These are phyloP conservation scores for Paracamarosporium sp. DNA, from an alignment of 2,329 filamentous ascomycete genomes.

Conservation along the genomic window DNA sequence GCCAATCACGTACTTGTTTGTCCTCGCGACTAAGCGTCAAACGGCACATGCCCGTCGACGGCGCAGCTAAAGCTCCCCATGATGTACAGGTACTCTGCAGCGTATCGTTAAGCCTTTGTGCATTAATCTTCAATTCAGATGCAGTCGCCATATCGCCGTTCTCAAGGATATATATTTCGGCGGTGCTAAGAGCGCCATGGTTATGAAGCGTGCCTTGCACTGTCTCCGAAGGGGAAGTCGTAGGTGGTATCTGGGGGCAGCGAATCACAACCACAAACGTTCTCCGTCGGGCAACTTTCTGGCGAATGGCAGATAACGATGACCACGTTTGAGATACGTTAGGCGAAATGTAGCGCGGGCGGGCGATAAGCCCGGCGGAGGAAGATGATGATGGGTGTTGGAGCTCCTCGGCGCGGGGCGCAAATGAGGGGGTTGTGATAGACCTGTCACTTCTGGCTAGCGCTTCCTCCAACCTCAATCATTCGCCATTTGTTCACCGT, in stretches of 20 bases:
- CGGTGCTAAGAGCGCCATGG: background rate
- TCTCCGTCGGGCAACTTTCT: conserved; percentile 13
- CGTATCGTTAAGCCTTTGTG: conserved; percentile 28
- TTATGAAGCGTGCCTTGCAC: background rate
- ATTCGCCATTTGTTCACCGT: conserved; percentile 6
- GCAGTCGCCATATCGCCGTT: conserved; percentile 10
- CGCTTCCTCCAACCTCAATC: conserved; percentile 11
- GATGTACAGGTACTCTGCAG: conserved; percentile 34
- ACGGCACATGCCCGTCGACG: conserved; percentile 73
- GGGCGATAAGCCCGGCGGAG: conserved; percentile 26
- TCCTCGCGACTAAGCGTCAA: conserved; percentile 61
- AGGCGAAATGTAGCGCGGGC: conserved; percentile 7
- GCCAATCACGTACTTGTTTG: conserved; percentile 38
- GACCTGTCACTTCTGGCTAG: conserved; percentile 24
- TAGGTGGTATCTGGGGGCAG: conserved; percentile 4
- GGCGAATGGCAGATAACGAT: conserved; percentile 19
- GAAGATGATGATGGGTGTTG: conserved; percentile 12
- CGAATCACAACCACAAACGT: conserved; percentile 5
- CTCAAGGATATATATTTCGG: background rate
- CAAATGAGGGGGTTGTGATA: conserved; percentile 34
- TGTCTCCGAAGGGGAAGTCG: background rate
- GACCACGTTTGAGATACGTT: conserved; percentile 14
- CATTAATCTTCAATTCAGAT: conserved; percentile 24
- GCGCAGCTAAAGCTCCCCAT: conserved; percentile 33
- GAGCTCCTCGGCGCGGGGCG: conserved; percentile 17